Conservation (phyloP, 176 grass and related monocot genomes). For the Microstegium vimineum region DNA sequence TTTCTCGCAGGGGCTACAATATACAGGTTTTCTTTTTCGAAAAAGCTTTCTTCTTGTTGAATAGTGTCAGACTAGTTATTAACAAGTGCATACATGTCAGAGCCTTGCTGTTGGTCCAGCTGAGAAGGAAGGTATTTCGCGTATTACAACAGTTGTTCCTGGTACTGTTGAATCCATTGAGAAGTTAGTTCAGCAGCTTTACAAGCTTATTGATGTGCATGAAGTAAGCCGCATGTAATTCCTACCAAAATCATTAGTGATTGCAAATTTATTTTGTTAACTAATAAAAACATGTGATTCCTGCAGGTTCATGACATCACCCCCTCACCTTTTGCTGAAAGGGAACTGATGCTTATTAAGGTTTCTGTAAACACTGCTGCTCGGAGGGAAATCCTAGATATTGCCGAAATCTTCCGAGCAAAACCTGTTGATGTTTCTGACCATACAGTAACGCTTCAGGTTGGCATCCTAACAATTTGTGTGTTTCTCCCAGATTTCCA, state of each 20-base stretch:
- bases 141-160: conserved; percentile 90
- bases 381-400: conserved; percentile 89
- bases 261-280: conserved; percentile 1
- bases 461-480: conserved; percentile 22
- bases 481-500: neutral
- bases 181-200: conserved; percentile 82
- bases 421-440: conserved; percentile 88
- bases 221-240: conserved; percentile 43
- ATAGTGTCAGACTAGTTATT: neutral
- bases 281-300: neutral
- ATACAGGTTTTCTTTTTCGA: conserved; percentile 67
- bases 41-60: neutral
- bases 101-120: conserved; percentile 92
- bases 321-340: conserved; percentile 77
- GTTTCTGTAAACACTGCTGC: conserved; percentile 82
- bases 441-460: conserved; percentile 93
- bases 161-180: conserved; percentile 77
- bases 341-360: conserved; percentile 97
- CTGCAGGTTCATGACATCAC: conserved; percentile 81
- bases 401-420: conserved; percentile 88
- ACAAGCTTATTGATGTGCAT: conserved; percentile 91
- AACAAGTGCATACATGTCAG: conserved; percentile 30
- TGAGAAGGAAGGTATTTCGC: conserved; percentile 77
- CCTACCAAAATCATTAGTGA: neutral
- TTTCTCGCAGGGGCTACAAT: conserved; percentile 96